Conservation (phyloP, 1,284 basidiomycete species). For the Naganishia sp. region DNA sequence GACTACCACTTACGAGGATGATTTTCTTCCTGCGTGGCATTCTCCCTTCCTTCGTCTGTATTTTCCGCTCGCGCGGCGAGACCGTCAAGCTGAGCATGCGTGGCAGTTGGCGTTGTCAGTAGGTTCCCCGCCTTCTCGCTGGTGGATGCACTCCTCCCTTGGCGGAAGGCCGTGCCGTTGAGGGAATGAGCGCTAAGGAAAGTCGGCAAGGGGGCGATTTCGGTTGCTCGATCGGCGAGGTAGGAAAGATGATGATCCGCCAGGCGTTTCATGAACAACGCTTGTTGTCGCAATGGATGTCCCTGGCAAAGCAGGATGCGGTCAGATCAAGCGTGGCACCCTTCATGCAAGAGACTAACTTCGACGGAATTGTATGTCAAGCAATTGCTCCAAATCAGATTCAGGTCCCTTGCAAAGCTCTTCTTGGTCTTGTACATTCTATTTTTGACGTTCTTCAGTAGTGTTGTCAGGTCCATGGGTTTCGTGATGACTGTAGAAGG, state of each 20-base stretch:
- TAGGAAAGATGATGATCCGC: slow-evolving; percentile 80
- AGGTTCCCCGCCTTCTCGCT: background rate
- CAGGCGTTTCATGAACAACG: slow-evolving; percentile 70
- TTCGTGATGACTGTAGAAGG: slow-evolving; percentile 71
- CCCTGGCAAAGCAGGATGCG: slow-evolving; percentile 49
- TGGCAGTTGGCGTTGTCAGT: background rate
- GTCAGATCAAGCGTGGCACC: background rate
- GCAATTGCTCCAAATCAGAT: slow-evolving; percentile 97
- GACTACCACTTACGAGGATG: background rate
- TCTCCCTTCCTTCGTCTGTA: slow-evolving; percentile 6
- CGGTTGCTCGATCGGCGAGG: slow-evolving; percentile 67
- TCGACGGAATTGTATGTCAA: slow-evolving; percentile 86
- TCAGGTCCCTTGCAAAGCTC: slow-evolving; percentile 89
- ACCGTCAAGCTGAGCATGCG: slow-evolving; percentile 9
- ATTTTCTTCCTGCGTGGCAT: background rate
- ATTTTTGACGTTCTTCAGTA: slow-evolving; percentile 87
- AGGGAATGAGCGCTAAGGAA: background rate
- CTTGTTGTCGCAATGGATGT: slow-evolving; percentile 79
- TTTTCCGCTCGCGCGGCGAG: background rate
- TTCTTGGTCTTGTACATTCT: slow-evolving; percentile 90
- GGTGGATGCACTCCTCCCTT: slow-evolving; percentile 15
- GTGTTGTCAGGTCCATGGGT: slow-evolving; percentile 92
- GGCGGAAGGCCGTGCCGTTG: background rate
- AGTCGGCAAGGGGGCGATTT: slow-evolving; percentile 2
- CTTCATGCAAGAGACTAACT: slow-evolving; percentile 57